These are phyloP conservation scores for Tuber indicum DNA, from an alignment of 495 filamentous ascomycete species.

Conservation along the genomic window DNA sequence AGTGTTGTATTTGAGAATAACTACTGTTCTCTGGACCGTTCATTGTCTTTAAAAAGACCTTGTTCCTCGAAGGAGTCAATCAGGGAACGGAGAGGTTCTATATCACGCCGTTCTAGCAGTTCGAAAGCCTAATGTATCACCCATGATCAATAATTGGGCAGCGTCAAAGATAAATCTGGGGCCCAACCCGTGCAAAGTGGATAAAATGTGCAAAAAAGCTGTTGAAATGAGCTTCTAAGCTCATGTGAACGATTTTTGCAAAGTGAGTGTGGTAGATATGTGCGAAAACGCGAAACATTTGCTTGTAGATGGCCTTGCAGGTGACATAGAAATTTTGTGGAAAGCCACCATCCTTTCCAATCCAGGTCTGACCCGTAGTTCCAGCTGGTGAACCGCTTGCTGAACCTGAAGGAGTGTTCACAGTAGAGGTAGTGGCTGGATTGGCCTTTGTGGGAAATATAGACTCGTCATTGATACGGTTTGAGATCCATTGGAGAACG, in stretches of 20 bases:
- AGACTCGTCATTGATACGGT: constrained; percentile 63
- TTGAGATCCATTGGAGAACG: constrained; percentile 68
- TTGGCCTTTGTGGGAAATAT: constrained; percentile 61
- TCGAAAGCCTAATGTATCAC: constrained; percentile 53
- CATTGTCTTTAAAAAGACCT: constrained; percentile 41
- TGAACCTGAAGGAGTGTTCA: constrained; percentile 47
- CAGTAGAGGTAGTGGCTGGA: constrained; percentile 44
- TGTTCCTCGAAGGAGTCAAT: constrained; percentile 56
- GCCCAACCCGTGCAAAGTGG: constrained; percentile 51
- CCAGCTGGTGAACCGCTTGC: constrained; percentile 15
- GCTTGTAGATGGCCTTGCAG: constrained; percentile 67
- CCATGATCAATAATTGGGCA: background rate
- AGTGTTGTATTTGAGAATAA: background rate
- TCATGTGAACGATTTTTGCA: constrained; percentile 60
- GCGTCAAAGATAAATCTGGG: background rate
- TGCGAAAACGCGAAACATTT: constrained; percentile 76
- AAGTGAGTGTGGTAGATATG: constrained; percentile 64
- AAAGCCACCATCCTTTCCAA: constrained; percentile 69
- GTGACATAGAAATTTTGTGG: constrained; percentile 64
- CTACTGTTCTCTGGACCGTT: constrained; percentile 34
- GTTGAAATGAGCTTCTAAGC: constrained; percentile 62
- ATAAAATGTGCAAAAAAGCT: constrained; percentile 73
- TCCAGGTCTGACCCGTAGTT: constrained; percentile 51
- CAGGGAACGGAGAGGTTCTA: constrained; percentile 68
- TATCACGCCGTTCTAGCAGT: constrained; percentile 61